Conservation (phyloP, 768 basidiomycete genomes). For the Exsudoporus frostii region DNA sequence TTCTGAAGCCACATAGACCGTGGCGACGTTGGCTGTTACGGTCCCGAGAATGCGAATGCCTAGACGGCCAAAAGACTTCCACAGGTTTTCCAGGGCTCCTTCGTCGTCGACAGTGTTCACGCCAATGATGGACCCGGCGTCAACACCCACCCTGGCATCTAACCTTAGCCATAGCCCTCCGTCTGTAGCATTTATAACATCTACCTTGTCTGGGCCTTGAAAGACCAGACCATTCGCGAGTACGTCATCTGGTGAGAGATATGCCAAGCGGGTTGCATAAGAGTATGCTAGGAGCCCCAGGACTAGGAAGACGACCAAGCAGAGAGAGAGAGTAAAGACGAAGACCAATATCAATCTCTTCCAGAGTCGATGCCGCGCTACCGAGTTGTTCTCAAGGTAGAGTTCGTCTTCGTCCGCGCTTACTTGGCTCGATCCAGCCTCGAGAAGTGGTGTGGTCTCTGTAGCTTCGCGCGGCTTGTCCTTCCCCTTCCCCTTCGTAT, state of each 20-base stretch:
- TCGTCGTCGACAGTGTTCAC: conserved; percentile 47
- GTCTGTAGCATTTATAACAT: conserved; percentile 61
- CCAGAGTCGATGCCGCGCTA: conserved; percentile 28
- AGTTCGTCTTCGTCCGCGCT: conserved; percentile 20
- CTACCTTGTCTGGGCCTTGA: conserved; percentile 57
- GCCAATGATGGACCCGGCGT: conserved; percentile 60
- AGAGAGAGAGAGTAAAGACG: conserved; percentile 50
- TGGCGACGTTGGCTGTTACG: conserved; percentile 54
- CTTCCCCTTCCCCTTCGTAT: conserved; percentile 29
- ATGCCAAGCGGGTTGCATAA: conserved; percentile 56
- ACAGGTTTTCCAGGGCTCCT: conserved; percentile 42
- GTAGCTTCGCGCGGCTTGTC: conserved; percentile 21
- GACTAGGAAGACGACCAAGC: conserved; percentile 42
- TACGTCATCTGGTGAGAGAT: conserved; percentile 55
- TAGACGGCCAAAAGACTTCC: conserved; percentile 70
- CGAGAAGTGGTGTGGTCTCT: conserved; percentile 32
- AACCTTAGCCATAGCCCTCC: conserved; percentile 61
- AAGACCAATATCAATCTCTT: conserved; percentile 47
- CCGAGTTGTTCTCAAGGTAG: conserved; percentile 20
- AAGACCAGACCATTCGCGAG: conserved; percentile 53
- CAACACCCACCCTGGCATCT: conserved; percentile 58
- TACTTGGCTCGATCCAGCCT: conserved; percentile 18
- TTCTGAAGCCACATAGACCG: conserved; percentile 47
- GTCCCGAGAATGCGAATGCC: conserved; percentile 54
- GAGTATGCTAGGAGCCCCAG: conserved; percentile 59